phyloP scores from a whole-genome alignment of 1,284 basidiomycete species.

The Retiboletus flavoniger region DNA sequence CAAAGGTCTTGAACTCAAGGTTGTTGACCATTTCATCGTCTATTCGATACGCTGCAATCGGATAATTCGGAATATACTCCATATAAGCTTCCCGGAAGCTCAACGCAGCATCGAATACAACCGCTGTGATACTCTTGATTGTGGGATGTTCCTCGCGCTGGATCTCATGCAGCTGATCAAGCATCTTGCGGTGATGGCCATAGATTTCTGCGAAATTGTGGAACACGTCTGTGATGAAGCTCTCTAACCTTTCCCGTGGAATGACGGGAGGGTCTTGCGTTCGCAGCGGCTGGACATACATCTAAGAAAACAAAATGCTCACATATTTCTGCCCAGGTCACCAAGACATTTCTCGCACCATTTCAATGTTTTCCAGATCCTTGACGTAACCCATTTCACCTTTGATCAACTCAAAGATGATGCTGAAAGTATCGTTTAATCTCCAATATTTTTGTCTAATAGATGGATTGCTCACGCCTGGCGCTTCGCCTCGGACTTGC shows the following conservation, averaged over 20 bases:
- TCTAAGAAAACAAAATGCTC: constrained; percentile 42
- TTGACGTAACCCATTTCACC: constrained; percentile 94
- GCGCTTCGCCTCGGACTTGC: constrained; percentile 78
- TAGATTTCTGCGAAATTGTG: constrained; percentile 87
- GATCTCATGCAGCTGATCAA: constrained; percentile 80
- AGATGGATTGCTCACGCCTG: constrained; percentile 70
- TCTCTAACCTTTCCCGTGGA: constrained; percentile 65
- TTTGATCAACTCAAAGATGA: constrained; percentile 94
- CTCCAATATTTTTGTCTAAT: not conserved
- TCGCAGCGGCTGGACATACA: constrained; percentile 75
- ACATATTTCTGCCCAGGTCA: constrained; percentile 2
- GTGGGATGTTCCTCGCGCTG: constrained; percentile 89
- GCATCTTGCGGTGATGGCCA: constrained; percentile 67
- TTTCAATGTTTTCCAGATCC: constrained; percentile 88
- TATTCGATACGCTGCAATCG: constrained; percentile 88
- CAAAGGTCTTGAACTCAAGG: constrained; percentile 74
- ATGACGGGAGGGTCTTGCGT: constrained; percentile 77
- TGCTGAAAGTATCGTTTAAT: constrained; percentile 42
- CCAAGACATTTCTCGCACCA: constrained; percentile 12
- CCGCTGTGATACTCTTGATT: constrained; percentile 81
- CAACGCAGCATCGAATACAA: constrained; percentile 84
- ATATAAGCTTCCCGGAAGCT: constrained; percentile 93
- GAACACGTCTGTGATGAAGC: constrained; percentile 89
- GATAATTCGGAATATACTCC: constrained; percentile 92
- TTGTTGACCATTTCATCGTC: constrained; percentile 87